These are phyloP conservation scores for Fusarium secorum DNA, from an alignment of 2,329 filamentous ascomycete genomes.

Conservation along the genomic window DNA sequence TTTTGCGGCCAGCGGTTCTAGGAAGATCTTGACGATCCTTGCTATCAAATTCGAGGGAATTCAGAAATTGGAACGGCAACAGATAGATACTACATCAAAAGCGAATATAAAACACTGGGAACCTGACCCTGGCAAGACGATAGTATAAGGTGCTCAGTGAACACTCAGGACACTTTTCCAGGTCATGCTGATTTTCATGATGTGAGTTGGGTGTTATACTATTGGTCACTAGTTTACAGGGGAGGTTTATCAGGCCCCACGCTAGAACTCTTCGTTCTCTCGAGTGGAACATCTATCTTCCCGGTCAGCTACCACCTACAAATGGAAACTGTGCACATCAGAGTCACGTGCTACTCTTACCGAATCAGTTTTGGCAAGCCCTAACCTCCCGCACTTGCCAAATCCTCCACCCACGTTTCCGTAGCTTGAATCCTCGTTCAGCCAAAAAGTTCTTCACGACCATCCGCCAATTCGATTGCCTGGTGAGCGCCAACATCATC, in stretches of 20 bases:
- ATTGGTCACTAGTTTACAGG: neutral
- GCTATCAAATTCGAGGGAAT: constrained; percentile 4
- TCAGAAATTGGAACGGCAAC: neutral
- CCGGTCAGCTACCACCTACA: constrained; percentile 8
- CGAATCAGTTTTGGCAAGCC: neutral
- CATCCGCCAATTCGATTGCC: constrained; percentile 57
- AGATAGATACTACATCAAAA: neutral
- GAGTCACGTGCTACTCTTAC: neutral
- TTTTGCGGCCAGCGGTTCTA: neutral
- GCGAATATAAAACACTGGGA: neutral
- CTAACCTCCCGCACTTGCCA: neutral
- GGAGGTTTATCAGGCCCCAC: neutral
- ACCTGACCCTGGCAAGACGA: neutral
- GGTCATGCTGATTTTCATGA: neutral
- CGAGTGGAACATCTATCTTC: constrained; percentile 36
- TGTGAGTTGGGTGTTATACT: neutral
- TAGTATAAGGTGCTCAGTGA: neutral
- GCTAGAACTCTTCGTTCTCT: constrained; percentile 18
- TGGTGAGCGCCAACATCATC: constrained; percentile 58
- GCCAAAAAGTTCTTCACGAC: constrained; percentile 50
- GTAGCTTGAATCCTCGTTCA: constrained; percentile 41
- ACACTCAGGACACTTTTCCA: neutral
- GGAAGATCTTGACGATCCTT: constrained; percentile 15
- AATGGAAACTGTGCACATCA: no score
- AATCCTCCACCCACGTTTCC: constrained; percentile 8